A percentile compares a stretch with the other conserved stretches of the same genome.
Evolutionary conservation across 1,284 basidiomycete genomes (phyloP).

Genomic region (Schizophyllum amplum): DNA sequence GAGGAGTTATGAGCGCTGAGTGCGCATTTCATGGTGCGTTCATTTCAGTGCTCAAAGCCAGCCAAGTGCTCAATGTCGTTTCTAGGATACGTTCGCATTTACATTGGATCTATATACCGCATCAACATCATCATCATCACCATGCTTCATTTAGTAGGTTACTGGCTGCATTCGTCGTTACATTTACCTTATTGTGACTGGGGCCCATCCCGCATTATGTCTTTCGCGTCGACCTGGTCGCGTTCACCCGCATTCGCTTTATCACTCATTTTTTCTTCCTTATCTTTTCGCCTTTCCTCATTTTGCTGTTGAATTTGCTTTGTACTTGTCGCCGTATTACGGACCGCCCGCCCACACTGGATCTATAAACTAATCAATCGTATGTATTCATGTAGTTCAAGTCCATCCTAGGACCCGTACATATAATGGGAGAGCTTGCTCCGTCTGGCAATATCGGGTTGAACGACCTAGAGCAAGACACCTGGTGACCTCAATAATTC

Average conservation of each 20-base stretch:
- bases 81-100: background rate
- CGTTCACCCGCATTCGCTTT: background rate
- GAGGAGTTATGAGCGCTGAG: slow-evolving; percentile 11
- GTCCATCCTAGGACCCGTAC: background rate
- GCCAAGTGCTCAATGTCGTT: background rate
- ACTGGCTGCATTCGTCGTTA: no score
- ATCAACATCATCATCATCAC: background rate
- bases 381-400: background rate
- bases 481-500: no score
- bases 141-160: background rate
- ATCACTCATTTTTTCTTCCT: background rate
- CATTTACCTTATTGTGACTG: background rate
- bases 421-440: background rate
- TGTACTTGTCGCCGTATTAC: background rate
- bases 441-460: background rate
- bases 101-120: background rate
- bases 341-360: background rate
- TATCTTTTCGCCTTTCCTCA: no score
- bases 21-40: background rate
- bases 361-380: background rate
- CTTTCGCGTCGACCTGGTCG: background rate
- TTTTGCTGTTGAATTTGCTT: background rate
- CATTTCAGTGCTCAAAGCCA: background rate
- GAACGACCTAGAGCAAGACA: no score
- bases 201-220: no score